Base-by-base conservation (phyloP, 805 yeast genomes). In the Isabelozyma gotoi region DNA sequence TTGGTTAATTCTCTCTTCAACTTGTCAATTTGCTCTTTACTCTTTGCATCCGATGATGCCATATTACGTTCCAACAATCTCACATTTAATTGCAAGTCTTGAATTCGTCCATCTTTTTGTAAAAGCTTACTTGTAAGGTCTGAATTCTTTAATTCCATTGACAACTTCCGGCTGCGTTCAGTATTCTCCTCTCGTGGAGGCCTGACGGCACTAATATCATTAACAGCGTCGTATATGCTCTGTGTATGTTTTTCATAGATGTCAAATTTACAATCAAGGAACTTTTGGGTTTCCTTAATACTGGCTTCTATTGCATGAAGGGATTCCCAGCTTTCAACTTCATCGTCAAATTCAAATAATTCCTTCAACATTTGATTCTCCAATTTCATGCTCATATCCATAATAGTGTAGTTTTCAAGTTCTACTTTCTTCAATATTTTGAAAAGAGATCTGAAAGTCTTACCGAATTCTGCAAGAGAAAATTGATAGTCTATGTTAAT, bases 21-120 rank as follows among this genome's bases (percentile, higher is more conserved):
- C 5, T 56, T 51, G 1, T 46, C 38, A 3, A 68, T 40, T 14
- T 55, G 58, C 7, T 48, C 46, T 24, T 68, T 71, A 38, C 60
- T 53, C 14, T 64, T 62, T 0, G 52, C 51, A 32, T 60, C 56
- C 5, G 67, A 54, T 3, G 67, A 59, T 12, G 49, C 50, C 51
- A 79, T 57, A 48, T 75, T 77, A 5, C 67, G 63, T 47, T 77
- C 74, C 31, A 80, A 53, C 2, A 78, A 63, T 7, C 67, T 60
- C 7, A 79, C 63, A 47, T 76, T 78, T 42, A 79, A 56, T 10
- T 63, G 58, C 11, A 76, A 58, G 38, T 80, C 81, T 31, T 71
- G 72, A 12, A 78, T 56, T 11, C 48, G 39, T 18, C 46, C 52
- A 18, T 66, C 68, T 29, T 59, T 63, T 17, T 59, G 57, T 12